Base-by-base conservation (phyloP, 176 grass and related monocot species). In the Carex pumila region DNA sequence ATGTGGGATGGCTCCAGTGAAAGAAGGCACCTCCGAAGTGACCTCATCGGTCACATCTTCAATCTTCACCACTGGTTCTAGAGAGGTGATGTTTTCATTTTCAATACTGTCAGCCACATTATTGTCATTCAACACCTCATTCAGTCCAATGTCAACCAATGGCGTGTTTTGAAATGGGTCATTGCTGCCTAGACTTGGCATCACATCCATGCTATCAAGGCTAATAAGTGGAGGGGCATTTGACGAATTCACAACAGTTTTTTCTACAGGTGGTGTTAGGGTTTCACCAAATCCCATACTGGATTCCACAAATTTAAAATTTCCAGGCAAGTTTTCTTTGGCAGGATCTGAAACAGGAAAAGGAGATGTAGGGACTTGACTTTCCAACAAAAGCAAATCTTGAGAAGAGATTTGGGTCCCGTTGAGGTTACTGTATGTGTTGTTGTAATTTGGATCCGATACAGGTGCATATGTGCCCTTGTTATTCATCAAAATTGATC, bases 31-130 rank as follows among this genome's bases (percentile, higher is more conserved):
- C 65, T 37, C 87, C 56, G 76, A 74, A 85, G 83, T 79, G 37
- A 93, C 80, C 72, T 84, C 78, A 88, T 92, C 31, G 39, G 91
- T 92, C 75, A 89, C 85, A 1, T 90, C 91, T 88, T 95, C 91
- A 79, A 99, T 86, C 65, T 61, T 81, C 87, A 89, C 43, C 75
- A 67, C 32, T 61, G 60, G 61, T 22, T 53, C 41, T 66, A 54
- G 43, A 68, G 49, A 13, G 2, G 14, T 57, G 3, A 36, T 5
- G 5, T 69, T 68, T 68, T 69, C 12, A 34, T 32, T 50, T 68
- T 65, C 61, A 66, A 52, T 12, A 39, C 9, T 66, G 37, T 4
- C 14, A 83, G 55, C 29, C 32, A 53, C 18, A 43, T 83, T 83
- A 50, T 30, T 67, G 8, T 29, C 22, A 8, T 68, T 68, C 36